A percentile compares a stretch with the other conserved stretches of the same genome.
Evolutionary conservation across 2,329 filamentous ascomycete species (phyloP).

Genomic region (Ophiostoma quercus): DNA sequence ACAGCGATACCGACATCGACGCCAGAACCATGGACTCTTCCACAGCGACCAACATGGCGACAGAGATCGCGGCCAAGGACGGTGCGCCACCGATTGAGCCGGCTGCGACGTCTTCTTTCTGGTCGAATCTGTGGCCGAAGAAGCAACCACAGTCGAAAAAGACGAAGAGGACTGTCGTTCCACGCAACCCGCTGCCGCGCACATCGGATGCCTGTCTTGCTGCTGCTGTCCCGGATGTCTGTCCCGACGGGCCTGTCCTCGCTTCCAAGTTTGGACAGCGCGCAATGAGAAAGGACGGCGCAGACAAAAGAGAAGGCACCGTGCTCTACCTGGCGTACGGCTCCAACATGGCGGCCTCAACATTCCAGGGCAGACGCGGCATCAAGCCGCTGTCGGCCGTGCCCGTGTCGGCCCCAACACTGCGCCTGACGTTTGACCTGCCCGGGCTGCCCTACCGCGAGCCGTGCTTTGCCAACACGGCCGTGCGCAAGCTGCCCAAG

Average conservation of each 20-base stretch:
- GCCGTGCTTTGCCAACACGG: constrained; percentile 86
- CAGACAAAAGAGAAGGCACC: constrained; percentile 31
- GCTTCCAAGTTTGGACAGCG: neutral
- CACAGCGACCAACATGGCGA: neutral
- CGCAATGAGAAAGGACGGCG: neutral
- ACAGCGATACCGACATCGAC: neutral
- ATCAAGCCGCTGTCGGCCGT: constrained; percentile 76
- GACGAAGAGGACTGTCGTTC: neutral
- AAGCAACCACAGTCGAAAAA: neutral
- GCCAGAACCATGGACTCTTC: neutral
- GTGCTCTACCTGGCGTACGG: constrained; percentile 85
- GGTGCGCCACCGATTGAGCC: neutral
- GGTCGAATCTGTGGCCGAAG: neutral
- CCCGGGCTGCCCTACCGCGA: constrained; percentile 80
- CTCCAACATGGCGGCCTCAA: constrained; percentile 76
- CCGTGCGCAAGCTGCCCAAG: constrained; percentile 45
- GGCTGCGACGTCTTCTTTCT: neutral
- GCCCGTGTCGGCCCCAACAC: constrained; percentile 73
- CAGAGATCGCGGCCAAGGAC: neutral
- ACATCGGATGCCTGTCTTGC: constrained; percentile 40
- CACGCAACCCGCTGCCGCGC: constrained; percentile 30
- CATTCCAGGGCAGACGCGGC: constrained; percentile 70
- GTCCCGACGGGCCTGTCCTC: constrained; percentile 24
- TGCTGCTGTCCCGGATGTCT: constrained; percentile 25
- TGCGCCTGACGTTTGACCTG: constrained; percentile 78